Evolutionary conservation across 2,329 filamentous ascomycete species (phyloP).

Genomic region (Aspergillus hiratsukae): DNA sequence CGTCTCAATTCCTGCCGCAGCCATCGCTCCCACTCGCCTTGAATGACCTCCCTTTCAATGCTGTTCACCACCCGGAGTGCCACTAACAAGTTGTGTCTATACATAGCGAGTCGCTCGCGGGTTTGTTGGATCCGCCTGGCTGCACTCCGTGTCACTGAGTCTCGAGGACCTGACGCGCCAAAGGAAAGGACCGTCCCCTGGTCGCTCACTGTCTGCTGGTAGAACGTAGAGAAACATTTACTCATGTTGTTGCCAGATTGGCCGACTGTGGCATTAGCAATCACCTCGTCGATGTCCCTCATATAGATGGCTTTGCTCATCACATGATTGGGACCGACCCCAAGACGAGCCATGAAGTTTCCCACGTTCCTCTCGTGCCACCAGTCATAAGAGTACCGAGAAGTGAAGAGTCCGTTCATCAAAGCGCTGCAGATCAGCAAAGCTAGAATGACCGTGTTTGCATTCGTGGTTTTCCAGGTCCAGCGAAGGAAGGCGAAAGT

Average conservation of each 20-base stretch:
- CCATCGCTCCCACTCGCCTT: slow-evolving; percentile 92
- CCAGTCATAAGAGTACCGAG: slow-evolving; percentile 70
- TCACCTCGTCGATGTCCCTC: slow-evolving; percentile 68
- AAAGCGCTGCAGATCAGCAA: slow-evolving; percentile 65
- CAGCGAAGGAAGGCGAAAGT: slow-evolving; percentile 62
- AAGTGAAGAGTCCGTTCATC: slow-evolving; percentile 71
- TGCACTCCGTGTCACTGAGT: slow-evolving; percentile 29
- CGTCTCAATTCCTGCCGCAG: slow-evolving; percentile 70
- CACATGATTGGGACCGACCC: slow-evolving; percentile 69
- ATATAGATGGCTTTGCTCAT: slow-evolving; percentile 87
- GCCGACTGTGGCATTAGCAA: slow-evolving; percentile 35
- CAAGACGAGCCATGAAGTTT: slow-evolving; percentile 75
- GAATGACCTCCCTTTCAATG: slow-evolving; percentile 79
- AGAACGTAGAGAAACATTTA: slow-evolving; percentile 43
- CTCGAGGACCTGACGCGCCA: slow-evolving; percentile 22
- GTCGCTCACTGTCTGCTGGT: slow-evolving; percentile 36
- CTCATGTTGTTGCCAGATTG: slow-evolving; percentile 25
- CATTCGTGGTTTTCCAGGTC: slow-evolving; percentile 63
- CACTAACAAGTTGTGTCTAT: slow-evolving; percentile 86
- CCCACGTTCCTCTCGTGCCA: slow-evolving; percentile 78
- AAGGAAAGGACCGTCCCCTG: slow-evolving; percentile 28
- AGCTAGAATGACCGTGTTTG: slow-evolving; percentile 68
- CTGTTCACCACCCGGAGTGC: slow-evolving; percentile 86
- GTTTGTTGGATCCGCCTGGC: slow-evolving; percentile 66
- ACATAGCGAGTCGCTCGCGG: slow-evolving; percentile 75